Evolutionary conservation across 306 rosid genomes (phyloP).

Genomic region (Dicorynia guianensis): DNA sequence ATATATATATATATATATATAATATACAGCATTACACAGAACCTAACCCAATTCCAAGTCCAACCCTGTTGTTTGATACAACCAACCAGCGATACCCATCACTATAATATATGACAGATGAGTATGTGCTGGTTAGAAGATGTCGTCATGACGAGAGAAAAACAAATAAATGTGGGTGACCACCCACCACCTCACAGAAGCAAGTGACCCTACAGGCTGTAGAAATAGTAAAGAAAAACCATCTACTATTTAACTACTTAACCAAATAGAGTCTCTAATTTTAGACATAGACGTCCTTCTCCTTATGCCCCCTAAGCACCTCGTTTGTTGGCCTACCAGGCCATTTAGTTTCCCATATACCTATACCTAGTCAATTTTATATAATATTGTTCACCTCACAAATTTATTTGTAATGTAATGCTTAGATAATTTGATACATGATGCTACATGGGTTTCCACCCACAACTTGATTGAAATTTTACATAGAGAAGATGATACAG

Average conservation of each 20-base stretch:
- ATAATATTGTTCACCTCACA: slow-evolving; percentile 33
- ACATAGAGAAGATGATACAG: too few relatives aligned
- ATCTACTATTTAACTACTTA: slow-evolving; percentile 50
- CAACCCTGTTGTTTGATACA: neutral
- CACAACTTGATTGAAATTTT: slow-evolving; percentile 25
- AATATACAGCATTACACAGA: too few relatives aligned
- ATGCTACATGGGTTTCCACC: slow-evolving; percentile 46
- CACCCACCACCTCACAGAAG: neutral
- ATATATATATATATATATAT: too few relatives aligned
- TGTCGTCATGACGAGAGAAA: neutral
- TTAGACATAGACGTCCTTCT: slow-evolving; percentile 41
- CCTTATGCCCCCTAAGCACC: slow-evolving; percentile 39
- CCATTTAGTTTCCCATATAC: slow-evolving; percentile 33
- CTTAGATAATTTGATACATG: slow-evolving; percentile 34
- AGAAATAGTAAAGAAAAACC: neutral
- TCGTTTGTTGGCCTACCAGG: slow-evolving; percentile 53
- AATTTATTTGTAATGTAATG: slow-evolving; percentile 3
- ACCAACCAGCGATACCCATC: neutral
- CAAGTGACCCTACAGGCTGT: neutral
- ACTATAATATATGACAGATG: neutral
- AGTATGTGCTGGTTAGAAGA: neutral
- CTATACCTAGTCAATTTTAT: slow-evolving; percentile 24
- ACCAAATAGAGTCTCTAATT: slow-evolving; percentile 47
- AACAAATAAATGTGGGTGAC: neutral
- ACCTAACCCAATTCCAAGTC: neutral